phyloP scores from a whole-genome alignment of 2,329 filamentous ascomycete genomes.

The Emericellopsis atlantica region DNA sequence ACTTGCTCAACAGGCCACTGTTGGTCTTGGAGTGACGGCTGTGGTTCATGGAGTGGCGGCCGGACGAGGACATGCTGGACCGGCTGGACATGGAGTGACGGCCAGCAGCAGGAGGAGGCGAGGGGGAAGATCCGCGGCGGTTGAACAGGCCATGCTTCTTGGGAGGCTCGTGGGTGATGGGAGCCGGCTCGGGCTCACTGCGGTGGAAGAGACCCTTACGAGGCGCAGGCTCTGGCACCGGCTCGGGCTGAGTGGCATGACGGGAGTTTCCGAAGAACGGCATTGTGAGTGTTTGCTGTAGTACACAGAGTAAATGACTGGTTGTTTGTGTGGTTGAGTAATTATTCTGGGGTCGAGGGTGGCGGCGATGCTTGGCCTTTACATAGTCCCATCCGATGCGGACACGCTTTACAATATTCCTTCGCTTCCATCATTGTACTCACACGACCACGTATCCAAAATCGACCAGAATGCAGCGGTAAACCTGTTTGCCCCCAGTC shows the following conservation, averaged over 20 bases:
- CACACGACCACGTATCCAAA: no score
- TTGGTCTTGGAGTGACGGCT: background rate
- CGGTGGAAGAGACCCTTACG: constrained; percentile 4
- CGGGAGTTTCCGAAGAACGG: constrained; percentile 9
- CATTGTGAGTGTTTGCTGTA: constrained; percentile 5
- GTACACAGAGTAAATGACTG: background rate
- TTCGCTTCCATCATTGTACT: no score
- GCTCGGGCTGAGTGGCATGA: constrained; percentile 2
- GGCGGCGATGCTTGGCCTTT: background rate
- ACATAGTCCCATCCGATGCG: background rate
- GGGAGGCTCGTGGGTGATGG: constrained; percentile 3
- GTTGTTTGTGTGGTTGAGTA: background rate
- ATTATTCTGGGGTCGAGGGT: background rate
- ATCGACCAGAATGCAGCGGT: no score
- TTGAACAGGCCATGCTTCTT: constrained; percentile 23
- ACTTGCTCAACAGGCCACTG: constrained; percentile 10
- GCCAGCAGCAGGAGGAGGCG: background rate
- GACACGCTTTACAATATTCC: no score
- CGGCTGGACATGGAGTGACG: constrained; percentile 2
- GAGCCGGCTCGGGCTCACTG: background rate
- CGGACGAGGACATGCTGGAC: background rate
- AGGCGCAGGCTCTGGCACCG: constrained; percentile 1
- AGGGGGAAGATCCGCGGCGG: constrained; percentile 14
- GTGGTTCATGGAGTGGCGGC: background rate
- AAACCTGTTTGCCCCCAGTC: no score